Evolutionary conservation across 805 yeast species (phyloP), one percentile per base, ranked within the genome.

Genomic region (Torulaspora gathmanii): DNA sequence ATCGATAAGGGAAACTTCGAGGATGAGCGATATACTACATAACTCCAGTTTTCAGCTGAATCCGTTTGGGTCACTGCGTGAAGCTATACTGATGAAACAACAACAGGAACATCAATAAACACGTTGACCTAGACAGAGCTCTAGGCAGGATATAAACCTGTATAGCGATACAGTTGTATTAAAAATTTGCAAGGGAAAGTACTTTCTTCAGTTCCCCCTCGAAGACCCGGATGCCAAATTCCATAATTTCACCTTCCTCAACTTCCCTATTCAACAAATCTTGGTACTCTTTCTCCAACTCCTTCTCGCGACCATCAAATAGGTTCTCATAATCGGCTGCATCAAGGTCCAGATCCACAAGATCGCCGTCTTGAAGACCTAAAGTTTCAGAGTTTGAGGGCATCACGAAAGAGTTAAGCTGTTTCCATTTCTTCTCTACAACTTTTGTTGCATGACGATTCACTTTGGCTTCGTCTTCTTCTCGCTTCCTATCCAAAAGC

Each of bases 41-140:
- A 78, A 82, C 54, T 61, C 71, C 30, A 63, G 66, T 20, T 83
- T 82, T 53, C 74, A 80, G 64, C 62, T 69, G 42, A 74, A 78
- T 28, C 87, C 90, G 2, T 85, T 86, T 58, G 72, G 72, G 31
- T 77, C 89, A 2, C 69, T 86, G 53, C 80, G 75, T 58, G 76
- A 74, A 40, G 81, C 82, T n/a, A 78, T 79, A 33, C 64, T 67
- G 47, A 58, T 38, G 41, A 30, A 38, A 13, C 41, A 38, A 20
- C 41, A 38, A 20, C 20, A 38, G 23, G 41, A 25, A 10, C 31
- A 13, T n/a, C 33, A 27, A 11, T 37, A 15, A 37, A 8, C 3
- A n/a, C 19, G 33, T 13, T 30, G 17, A 30, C 3, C 11, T 10
- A 22, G 17, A 17, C 11, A 4, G 22, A 13, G 25, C 10, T n/a